Conservation (phyloP, 805 yeast species). For the Zygoascus tannicola region DNA sequence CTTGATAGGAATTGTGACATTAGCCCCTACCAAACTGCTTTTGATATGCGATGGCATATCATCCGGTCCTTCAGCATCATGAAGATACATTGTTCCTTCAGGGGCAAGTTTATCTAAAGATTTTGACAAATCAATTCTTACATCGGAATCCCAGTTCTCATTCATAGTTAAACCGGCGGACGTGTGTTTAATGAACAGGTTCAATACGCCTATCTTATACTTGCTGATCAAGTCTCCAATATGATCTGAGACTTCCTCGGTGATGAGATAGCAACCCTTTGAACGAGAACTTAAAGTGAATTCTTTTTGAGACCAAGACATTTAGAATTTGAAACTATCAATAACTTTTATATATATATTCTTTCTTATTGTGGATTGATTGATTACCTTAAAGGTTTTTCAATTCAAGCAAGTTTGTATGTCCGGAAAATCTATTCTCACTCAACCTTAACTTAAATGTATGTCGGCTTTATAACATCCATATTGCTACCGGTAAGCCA, state of each 20-base stretch:
- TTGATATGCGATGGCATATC: conserved; percentile 81
- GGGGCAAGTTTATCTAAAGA: conserved; percentile 61
- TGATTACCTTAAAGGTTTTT: no score
- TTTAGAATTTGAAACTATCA: conserved; percentile 6
- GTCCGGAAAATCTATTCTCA: no score
- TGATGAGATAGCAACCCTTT: conserved; percentile 62
- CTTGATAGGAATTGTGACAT: conserved; percentile 56
- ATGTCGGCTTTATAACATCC: background rate
- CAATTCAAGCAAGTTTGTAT: no score
- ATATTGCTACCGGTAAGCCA: no score
- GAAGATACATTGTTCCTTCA: conserved; percentile 47
- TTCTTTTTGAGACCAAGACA: conserved; percentile 52
- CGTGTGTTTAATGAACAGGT: conserved; percentile 68
- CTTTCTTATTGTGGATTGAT: no score
- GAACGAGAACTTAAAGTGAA: conserved; percentile 47
- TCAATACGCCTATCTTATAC: conserved; percentile 53
- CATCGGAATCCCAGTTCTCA: conserved; percentile 77
- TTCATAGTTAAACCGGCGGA: conserved; percentile 69
- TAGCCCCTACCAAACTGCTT: conserved; percentile 49
- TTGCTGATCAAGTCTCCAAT: conserved; percentile 48
- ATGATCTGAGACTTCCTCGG: conserved; percentile 49
- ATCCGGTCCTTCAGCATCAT: conserved; percentile 67
- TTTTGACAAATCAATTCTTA: conserved; percentile 56
- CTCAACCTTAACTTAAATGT: no score
- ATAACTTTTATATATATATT: no score